Conservation (phyloP, 306 rosid genomes). For the Malus fusca region DNA sequence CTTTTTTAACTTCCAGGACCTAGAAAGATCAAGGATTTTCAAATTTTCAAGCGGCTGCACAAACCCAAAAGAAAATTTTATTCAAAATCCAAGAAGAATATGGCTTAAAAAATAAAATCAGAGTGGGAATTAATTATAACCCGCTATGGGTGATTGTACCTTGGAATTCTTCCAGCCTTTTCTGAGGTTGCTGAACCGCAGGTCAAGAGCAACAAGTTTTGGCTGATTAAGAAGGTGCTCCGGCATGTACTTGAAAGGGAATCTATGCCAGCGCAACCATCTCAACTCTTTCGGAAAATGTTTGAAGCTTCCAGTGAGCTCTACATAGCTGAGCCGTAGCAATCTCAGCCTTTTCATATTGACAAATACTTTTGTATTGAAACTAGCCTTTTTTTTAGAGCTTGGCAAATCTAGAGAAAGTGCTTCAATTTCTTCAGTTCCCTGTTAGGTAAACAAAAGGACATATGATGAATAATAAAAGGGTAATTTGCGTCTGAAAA, state of each 20-base stretch:
- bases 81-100: no score
- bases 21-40: constrained; percentile 28
- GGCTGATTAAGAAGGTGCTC: constrained; percentile 2
- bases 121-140: no score
- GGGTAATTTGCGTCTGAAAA: background rate
- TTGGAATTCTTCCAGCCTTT: constrained; percentile 25
- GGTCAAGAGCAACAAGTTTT: constrained; percentile 25
- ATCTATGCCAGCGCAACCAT: background rate
- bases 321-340: constrained; percentile 23
- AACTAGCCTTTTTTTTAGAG: background rate
- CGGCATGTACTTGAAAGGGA: background rate
- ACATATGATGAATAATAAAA: background rate
- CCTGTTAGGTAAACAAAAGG: background rate
- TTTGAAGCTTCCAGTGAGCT: constrained; percentile 10
- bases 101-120: no score
- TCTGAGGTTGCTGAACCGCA: constrained; percentile 25
- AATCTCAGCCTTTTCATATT: constrained; percentile 34
- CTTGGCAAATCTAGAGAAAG: background rate
- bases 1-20: background rate
- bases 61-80: no score
- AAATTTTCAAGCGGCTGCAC: background rate
- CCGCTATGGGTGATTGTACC: constrained; percentile 14
- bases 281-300: constrained; percentile 21
- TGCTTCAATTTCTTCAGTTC: constrained; percentile 16
- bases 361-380: constrained; percentile 21